Base-by-base conservation (phyloP, 2,329 filamentous ascomycete genomes). In the Aspergillus neotritici region DNA sequence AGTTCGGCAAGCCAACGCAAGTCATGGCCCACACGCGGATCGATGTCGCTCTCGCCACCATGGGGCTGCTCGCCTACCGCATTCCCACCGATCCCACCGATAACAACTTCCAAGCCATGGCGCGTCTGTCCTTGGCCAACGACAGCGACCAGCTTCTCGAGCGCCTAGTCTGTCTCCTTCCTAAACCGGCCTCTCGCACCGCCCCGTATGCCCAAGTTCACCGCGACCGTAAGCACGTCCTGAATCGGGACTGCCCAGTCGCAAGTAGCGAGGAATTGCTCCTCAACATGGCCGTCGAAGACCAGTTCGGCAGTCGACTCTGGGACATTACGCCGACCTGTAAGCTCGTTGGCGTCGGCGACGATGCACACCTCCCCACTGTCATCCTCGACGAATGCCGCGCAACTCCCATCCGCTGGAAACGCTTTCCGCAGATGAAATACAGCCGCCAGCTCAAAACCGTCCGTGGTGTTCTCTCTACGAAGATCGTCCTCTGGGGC, bases 291-390 rank as follows among this genome's bases (percentile, higher is more conserved):
- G 47, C 49, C 4, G 39, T 50, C 9, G 39, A 46, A 6, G 63
- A 64, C 43, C 51, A 52, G 17, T 62, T 52, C 29, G 50, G 47
- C 5, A 53, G 51, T 11, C 58, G 56, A 17, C 48, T 64, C 4
- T 64, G 61, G 58, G 58, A 64, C 40, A 57, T 65, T 25, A 39
- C 60, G 13, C 63, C 63, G 3, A 48, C 49, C 4, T 63, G 61
- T 37, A 53, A 62, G 39, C 51, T 64, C 5, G 59, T 60, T 5
- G 63, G 56, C 16, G 52, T 65, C 9, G 49, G 58, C 9, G 55
- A 63, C 29, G 56, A 65, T 21, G 44, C 56, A 11, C 55, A 56
- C 7, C 16, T 41, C 12, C 48, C 48, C 3, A 50, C 45, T 3
- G 34, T 65, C 13, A 50, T 64, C 28, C 31, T 65, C 13, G 61